phyloP scores from a whole-genome alignment of 257 asterid species.

The Solanum piurae region DNA sequence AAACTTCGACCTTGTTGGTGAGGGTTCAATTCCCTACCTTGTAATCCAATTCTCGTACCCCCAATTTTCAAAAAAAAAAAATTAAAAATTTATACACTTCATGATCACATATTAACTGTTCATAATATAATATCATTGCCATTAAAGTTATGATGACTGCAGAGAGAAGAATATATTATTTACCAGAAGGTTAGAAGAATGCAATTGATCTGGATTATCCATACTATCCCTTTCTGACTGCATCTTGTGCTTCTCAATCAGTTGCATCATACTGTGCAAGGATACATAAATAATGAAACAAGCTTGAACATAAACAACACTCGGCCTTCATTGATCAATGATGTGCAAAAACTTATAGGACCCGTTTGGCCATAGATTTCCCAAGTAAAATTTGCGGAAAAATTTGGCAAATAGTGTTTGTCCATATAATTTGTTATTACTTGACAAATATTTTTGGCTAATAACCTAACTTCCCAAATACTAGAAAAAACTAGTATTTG shows the following conservation, averaged over 20 bases:
- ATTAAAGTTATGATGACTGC: neutral
- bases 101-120: neutral
- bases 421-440: no score
- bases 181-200: constrained; percentile 26
- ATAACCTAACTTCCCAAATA: no score
- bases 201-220: constrained; percentile 6
- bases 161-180: neutral
- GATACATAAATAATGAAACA: neutral
- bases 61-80: neutral
- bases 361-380: no score
- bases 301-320: neutral
- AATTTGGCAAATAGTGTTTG: no score
- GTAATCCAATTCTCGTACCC: no score
- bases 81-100: neutral
- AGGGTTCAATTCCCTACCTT: no score
- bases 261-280: constrained; percentile 47
- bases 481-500: no score
- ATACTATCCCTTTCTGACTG: constrained; percentile 20
- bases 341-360: neutral
- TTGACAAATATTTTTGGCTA: no score
- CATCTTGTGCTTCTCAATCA: constrained; percentile 40
- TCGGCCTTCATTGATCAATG: neutral
- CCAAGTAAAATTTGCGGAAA: no score
- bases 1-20: neutral
- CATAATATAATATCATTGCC: neutral